Conservation (phyloP, 257 asterid genomes). For the Penstemon eatonii region DNA sequence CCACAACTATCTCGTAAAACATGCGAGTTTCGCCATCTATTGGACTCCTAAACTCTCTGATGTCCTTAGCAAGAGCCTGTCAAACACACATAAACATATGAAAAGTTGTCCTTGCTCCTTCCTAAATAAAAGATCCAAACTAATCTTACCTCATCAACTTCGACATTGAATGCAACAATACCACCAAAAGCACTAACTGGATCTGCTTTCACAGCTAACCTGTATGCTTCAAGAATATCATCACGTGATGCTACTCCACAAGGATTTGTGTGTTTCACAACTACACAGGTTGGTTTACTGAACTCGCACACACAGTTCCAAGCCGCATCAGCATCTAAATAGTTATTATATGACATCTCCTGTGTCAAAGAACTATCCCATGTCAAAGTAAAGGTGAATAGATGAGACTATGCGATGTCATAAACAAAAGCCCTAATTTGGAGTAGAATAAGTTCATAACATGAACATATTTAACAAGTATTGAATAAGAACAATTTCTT, state of each 20-base stretch:
- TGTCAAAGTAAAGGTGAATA: neutral
- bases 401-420: constrained; percentile 1
- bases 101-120: neutral
- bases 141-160: constrained; percentile 84
- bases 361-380: constrained; percentile 37
- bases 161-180: constrained; percentile 94
- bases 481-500: no score
- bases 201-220: constrained; percentile 93
- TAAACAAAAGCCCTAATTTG: no score
- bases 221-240: constrained; percentile 81
- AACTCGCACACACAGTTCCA: constrained; percentile 98
- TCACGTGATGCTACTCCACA: constrained; percentile 95
- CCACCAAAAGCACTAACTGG: constrained; percentile 99
- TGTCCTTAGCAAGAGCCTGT: constrained; percentile 88
- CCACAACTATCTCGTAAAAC: constrained; percentile 94
- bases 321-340: constrained; percentile 97
- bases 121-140: constrained; percentile 11
- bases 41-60: constrained; percentile 93
- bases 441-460: no score
- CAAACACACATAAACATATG: constrained; percentile 14
- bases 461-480: no score
- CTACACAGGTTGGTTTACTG: constrained; percentile 84
- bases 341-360: constrained; percentile 97
- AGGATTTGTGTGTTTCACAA: constrained; percentile 97
- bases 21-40: constrained; percentile 86